Evolutionary conservation across 2,329 filamentous ascomycete genomes (phyloP), one percentile per base, ranked within the genome.

Genomic region (Aspergillus sojae): DNA sequence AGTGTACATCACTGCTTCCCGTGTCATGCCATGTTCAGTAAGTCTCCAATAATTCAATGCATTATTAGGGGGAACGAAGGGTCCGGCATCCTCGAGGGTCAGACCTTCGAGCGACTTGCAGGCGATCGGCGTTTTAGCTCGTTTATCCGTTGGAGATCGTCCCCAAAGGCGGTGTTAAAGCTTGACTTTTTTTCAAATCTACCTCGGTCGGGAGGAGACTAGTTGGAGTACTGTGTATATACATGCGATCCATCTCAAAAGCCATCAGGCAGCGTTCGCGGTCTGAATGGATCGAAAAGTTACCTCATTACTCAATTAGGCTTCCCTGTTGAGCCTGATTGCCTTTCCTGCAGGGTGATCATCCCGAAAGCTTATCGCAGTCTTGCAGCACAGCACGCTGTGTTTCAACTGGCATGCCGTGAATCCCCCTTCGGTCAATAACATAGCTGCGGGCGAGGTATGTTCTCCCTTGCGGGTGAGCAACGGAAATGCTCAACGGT

Each of bases 61-160:
- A 26, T 39, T 55, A 55, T 55, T 26, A 23, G 30, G 32, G 32
- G 32, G 23, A 39, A 26, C 16, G 12, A 39, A 55, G n/a, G 52
- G 52, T 36, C 52, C 6, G 52, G 52, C 23, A 39, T 55, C 34
- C 52, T 39, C 52, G 34, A 55, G 52, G 52, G 52, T 30, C 30
- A 50, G 23, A 39, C 43, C 34, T 58, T 46, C 10, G 43, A 58
- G 57, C 41, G 34, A 48, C 57, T 39, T 59, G 58, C 48, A 60
- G 58, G n/a, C 2, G 58, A 60, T 60, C 58, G 58, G 58, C 46
- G 32, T 23, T 39, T 53, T 60, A 43, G 26, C 39, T 54, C 41
- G 21, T n/a, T 50, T 11, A 36, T 59, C 32, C n/a, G 21, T 26
- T 41, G 32, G 46, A 32, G 57, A 53, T 60, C 57, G 45, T 28